Evolutionary conservation across 2,329 filamentous ascomycete species (phyloP).

Genomic region (Chalaropsis ovoidea): DNA sequence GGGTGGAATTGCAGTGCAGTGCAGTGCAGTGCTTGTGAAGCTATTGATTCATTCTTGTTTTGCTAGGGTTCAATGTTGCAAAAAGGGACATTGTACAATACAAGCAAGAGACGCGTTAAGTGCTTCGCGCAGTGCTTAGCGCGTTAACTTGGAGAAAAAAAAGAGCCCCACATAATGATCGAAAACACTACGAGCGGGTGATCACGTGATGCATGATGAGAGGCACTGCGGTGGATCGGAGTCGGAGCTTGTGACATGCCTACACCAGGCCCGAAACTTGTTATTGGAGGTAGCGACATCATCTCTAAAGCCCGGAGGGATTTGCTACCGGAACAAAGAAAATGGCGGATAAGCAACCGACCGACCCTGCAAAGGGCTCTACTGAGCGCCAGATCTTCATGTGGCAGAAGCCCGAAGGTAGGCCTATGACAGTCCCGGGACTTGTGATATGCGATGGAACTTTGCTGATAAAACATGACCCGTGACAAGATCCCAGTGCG

Average conservation of each 20-base stretch:
- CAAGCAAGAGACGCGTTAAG: constrained; percentile 19
- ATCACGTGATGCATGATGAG: constrained; percentile 1
- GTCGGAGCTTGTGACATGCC: background rate
- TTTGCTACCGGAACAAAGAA: background rate
- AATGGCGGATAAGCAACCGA: constrained; percentile 18
- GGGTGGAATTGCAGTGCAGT: background rate
- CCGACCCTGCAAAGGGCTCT: background rate
- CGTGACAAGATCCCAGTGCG: constrained; percentile 12
- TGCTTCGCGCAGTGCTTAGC: constrained; percentile 17
- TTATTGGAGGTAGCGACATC: background rate
- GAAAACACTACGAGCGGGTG: background rate
- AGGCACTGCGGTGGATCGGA: background rate
- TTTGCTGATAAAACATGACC: background rate
- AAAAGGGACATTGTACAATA: too few species aligned
- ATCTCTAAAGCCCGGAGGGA: background rate
- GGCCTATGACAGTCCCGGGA: background rate
- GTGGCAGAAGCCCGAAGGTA: constrained; percentile 21
- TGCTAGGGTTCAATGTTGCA: background rate
- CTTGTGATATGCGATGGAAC: background rate
- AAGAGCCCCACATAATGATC: background rate
- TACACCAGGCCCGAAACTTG: background rate
- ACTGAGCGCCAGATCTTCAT: constrained; percentile 21
- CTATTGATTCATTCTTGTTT: constrained; percentile 4
- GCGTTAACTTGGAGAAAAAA: background rate
- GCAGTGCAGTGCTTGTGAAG: background rate